phyloP scores from a whole-genome alignment of 371 early-diverging fungal species.

The Vairimorpha necatrix region DNA sequence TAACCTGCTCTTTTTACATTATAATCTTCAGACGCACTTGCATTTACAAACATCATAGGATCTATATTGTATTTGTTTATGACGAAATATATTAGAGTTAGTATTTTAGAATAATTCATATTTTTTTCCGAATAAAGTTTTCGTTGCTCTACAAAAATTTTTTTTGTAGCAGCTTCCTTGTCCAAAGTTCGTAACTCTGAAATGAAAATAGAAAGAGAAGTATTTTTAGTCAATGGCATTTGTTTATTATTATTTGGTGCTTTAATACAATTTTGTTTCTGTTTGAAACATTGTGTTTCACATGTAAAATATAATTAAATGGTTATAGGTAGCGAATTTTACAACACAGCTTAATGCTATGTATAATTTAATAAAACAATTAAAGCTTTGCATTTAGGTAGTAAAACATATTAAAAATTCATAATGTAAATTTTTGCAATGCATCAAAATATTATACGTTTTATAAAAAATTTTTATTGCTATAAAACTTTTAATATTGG shows the following conservation, averaged over 20 bases:
- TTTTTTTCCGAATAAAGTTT: neutral
- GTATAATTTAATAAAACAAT: no score
- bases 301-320: neutral
- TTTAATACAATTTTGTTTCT: slow-evolving; percentile 20
- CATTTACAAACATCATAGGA: slow-evolving; percentile 44
- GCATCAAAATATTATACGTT: no score
- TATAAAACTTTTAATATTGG: no score
- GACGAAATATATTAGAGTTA: slow-evolving; percentile 19
- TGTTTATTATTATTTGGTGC: neutral
- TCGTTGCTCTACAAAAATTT: slow-evolving; percentile 7
- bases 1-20: slow-evolving; percentile 35
- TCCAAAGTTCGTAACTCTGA: slow-evolving; percentile 6
- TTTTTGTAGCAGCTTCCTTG: neutral
- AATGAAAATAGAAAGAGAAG: slow-evolving; percentile 19
- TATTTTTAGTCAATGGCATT: slow-evolving; percentile 23
- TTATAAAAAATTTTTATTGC: no score
- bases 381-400: no score
- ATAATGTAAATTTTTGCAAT: no score
- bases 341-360: neutral
- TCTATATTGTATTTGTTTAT: slow-evolving; percentile 21
- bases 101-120: slow-evolving; percentile 17
- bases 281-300: neutral
- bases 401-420: no score
- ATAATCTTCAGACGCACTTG: slow-evolving; percentile 3
- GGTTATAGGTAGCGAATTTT: no score